Evolutionary conservation across 805 yeast genomes (phyloP).

Genomic region (Hanseniaspora mollemarum): DNA sequence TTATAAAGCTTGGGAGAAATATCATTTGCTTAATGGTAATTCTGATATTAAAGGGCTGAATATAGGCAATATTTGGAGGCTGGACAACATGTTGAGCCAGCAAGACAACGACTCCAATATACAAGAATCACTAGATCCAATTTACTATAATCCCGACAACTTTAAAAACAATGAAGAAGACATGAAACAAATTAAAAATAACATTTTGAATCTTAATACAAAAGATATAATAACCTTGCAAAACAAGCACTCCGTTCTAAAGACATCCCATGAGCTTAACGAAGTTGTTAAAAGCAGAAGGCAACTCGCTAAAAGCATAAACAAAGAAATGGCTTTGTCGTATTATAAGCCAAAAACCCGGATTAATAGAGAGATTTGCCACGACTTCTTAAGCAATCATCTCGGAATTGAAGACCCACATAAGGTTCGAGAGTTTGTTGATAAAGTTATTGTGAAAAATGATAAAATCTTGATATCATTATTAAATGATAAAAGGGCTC

Average conservation of each 20-base stretch:
- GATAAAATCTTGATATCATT: neutral
- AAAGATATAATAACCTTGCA: constrained; percentile 5
- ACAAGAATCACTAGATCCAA: neutral
- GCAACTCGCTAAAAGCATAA: neutral
- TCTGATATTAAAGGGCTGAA: constrained; percentile 9
- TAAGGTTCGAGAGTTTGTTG: neutral
- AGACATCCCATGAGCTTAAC: neutral
- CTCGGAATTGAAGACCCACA: neutral
- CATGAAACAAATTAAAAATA: constrained; percentile 1
- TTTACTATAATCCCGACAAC: constrained; percentile 6
- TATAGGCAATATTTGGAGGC: constrained; percentile 16
- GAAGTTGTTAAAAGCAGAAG: constrained; percentile 1
- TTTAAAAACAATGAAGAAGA: constrained; percentile 1
- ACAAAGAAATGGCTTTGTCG: neutral
- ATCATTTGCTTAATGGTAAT: constrained; percentile 2
- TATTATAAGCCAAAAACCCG: neutral
- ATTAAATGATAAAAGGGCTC: neutral
- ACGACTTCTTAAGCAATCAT: neutral
- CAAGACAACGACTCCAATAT: neutral
- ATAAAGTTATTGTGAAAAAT: neutral
- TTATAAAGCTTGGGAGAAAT: constrained; percentile 10
- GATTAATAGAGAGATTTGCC: neutral
- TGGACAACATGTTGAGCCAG: constrained; percentile 8
- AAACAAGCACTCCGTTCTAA: constrained; percentile 6
- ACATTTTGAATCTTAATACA: constrained; percentile 9